Conservation (phyloP, 2,329 filamentous ascomycete species). For the Pestalotiopsis sp. region DNA sequence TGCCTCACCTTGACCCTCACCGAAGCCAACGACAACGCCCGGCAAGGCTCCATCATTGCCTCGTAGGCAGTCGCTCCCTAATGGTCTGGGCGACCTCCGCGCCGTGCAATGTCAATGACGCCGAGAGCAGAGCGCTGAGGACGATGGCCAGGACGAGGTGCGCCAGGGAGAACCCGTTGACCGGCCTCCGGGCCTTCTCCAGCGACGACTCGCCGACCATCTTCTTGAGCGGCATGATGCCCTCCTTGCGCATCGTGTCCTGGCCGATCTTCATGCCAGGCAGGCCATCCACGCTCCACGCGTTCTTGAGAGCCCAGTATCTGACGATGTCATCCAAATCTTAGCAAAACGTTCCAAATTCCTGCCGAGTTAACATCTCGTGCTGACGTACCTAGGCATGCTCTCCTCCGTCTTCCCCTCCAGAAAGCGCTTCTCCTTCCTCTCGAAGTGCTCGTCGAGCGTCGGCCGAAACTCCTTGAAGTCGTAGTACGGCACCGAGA, state of each 20-base stretch:
- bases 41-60: not conserved
- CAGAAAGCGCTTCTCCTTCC: slow-evolving; percentile 30
- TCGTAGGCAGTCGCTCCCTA: not conserved
- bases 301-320: slow-evolving; percentile 42
- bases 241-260: slow-evolving; percentile 28
- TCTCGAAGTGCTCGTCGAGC: slow-evolving; percentile 33
- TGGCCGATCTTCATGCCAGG: slow-evolving; percentile 35
- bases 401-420: slow-evolving; percentile 35
- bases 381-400: slow-evolving; percentile 28
- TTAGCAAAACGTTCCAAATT: not conserved
- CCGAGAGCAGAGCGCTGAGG: slow-evolving; percentile 6
- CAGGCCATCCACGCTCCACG: slow-evolving; percentile 39
- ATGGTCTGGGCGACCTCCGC: not conserved
- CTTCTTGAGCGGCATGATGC: slow-evolving; percentile 37
- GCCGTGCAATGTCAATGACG: not conserved
- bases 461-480: slow-evolving; percentile 37
- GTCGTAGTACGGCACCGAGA: slow-evolving; percentile 38
- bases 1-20: too few species aligned
- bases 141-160: slow-evolving; percentile 11
- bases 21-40: not conserved
- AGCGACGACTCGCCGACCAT: slow-evolving; percentile 37
- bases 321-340: slow-evolving; percentile 14
- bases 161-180: not conserved
- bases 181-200: slow-evolving; percentile 10
- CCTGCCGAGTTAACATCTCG: not conserved